phyloP scores from a whole-genome alignment of 2,329 filamentous ascomycete species.

The Pseudogymnoascus sp. region DNA sequence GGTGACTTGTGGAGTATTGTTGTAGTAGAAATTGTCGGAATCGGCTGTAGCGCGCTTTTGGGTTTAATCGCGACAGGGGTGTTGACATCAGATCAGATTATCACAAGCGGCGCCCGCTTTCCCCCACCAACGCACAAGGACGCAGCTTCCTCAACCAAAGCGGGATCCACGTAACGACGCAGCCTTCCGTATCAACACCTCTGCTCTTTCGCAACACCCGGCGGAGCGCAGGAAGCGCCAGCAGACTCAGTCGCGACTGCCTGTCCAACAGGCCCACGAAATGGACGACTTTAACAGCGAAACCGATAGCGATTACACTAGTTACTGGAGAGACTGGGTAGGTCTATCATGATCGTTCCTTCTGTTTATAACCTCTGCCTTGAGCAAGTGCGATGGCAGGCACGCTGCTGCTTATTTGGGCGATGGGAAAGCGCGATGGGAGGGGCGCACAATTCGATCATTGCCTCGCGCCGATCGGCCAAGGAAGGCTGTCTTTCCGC shows the following conservation, averaged over 20 bases:
- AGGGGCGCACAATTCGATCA: neutral
- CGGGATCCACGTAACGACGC: neutral
- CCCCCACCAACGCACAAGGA: slow-evolving; percentile 6
- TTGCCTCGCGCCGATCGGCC: neutral
- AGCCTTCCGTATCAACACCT: slow-evolving; percentile 3
- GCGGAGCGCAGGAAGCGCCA: slow-evolving; percentile 6
- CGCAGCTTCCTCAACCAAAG: slow-evolving; percentile 2
- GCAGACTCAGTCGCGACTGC: slow-evolving; percentile 1
- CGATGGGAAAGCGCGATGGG: neutral
- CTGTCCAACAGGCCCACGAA: neutral
- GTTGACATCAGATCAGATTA: slow-evolving; percentile 10
- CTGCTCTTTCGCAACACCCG: neutral
- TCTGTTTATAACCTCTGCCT: slow-evolving; percentile 11
- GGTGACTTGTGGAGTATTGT: slow-evolving; percentile 20
- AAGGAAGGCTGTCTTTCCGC: neutral
- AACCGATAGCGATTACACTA: slow-evolving; percentile 97
- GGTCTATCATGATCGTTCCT: slow-evolving; percentile 36
- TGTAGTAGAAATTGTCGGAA: slow-evolving; percentile 12
- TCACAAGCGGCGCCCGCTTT: slow-evolving; percentile 8
- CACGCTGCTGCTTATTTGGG: neutral
- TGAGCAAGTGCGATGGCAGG: neutral
- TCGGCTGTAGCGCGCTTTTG: neutral
- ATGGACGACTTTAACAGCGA: slow-evolving; percentile 99
- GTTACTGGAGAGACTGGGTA: slow-evolving; percentile 99
- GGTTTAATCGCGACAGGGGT: slow-evolving; percentile 8